A percentile compares a stretch with the other conserved stretches of the same genome.
These are phyloP conservation scores for Neophaeococcomyces aloes DNA, from an alignment of 2,329 filamentous ascomycete genomes.

Conservation along the genomic window DNA sequence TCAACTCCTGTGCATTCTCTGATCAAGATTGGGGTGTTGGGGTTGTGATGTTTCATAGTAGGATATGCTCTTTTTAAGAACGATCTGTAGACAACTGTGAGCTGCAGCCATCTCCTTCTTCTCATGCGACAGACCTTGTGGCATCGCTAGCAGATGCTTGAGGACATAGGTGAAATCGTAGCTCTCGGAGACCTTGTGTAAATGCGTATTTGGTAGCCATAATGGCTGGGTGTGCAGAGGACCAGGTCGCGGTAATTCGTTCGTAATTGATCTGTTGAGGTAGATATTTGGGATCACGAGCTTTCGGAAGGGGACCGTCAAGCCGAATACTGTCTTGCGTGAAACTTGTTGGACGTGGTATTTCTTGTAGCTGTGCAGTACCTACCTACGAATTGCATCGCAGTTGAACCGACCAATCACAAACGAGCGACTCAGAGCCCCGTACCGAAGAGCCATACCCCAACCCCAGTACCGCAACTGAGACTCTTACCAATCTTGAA, in stretches of 20 bases:
- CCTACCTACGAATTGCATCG: background rate
- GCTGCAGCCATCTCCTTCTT: background rate
- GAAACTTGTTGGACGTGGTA: background rate
- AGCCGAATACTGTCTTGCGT: background rate
- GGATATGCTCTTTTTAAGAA: slow-evolving; percentile 90
- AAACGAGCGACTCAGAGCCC: slow-evolving; percentile 1
- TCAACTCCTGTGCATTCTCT: slow-evolving; percentile 78
- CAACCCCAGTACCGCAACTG: slow-evolving; percentile 2
- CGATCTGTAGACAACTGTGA: slow-evolving; percentile 44
- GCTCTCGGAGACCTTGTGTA: slow-evolving; percentile 76
- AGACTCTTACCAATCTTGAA: background rate
- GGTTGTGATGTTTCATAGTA: slow-evolving; percentile 99
- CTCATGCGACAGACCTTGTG: slow-evolving; percentile 54
- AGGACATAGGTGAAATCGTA: slow-evolving; percentile 96
- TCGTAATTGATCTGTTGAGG: slow-evolving; percentile 1
- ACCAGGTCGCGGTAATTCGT: background rate
- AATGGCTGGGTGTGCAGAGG: slow-evolving; percentile 24
- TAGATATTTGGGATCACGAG: too few relatives aligned
- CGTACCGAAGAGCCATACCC: background rate
- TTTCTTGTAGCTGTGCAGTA: background rate
- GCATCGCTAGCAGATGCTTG: slow-evolving; percentile 82
- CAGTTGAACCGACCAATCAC: slow-evolving; percentile 2
- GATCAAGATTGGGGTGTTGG: slow-evolving; percentile 82
- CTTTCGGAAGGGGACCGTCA: background rate
- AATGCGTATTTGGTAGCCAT: slow-evolving; percentile 96